Percentiles rank a stretch among this genome's conserved stretches.
phyloP scores from a whole-genome alignment of 352 stramenopile species.

The Pythium dissotocum region DNA sequence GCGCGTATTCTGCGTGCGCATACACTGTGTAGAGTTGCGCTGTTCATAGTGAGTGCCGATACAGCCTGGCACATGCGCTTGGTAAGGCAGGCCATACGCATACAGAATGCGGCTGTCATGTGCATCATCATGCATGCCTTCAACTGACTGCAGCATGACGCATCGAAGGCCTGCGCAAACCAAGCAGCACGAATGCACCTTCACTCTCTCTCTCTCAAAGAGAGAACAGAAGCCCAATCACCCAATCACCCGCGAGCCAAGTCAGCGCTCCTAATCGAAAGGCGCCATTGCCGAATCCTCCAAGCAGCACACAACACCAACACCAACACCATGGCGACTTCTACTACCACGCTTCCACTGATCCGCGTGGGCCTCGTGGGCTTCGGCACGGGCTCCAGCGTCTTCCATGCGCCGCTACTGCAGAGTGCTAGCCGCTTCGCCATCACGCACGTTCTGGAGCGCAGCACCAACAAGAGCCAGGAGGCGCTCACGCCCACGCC shows the following conservation, averaged over 20 bases:
- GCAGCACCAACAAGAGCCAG: slow-evolving; percentile 62
- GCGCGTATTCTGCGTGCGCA: too few species aligned
- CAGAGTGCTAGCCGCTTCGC: slow-evolving; percentile 55
- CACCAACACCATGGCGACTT: neutral
- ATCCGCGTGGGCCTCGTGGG: slow-evolving; percentile 69
- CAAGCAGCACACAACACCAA: slow-evolving; percentile 2
- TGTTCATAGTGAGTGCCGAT: neutral
- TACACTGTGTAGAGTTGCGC: neutral
- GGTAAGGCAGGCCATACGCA: neutral
- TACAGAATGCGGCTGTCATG: too few species aligned
- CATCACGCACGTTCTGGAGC: slow-evolving; percentile 80
- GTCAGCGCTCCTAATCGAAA: neutral
- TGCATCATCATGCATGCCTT: neutral
- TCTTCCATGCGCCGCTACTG: slow-evolving; percentile 76
- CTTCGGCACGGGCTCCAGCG: slow-evolving; percentile 68
- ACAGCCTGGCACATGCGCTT: neutral
- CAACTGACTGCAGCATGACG: neutral
- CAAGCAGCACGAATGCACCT: neutral
- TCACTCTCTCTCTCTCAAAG: neutral
- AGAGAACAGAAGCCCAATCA: neutral
- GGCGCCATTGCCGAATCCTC: neutral
- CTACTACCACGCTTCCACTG: neutral
- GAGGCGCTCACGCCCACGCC: slow-evolving; percentile 40
- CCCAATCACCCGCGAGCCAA: neutral
- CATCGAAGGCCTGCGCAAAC: neutral